Base-by-base conservation (phyloP, 1,284 basidiomycete species). In the Porodaedalea pini region DNA sequence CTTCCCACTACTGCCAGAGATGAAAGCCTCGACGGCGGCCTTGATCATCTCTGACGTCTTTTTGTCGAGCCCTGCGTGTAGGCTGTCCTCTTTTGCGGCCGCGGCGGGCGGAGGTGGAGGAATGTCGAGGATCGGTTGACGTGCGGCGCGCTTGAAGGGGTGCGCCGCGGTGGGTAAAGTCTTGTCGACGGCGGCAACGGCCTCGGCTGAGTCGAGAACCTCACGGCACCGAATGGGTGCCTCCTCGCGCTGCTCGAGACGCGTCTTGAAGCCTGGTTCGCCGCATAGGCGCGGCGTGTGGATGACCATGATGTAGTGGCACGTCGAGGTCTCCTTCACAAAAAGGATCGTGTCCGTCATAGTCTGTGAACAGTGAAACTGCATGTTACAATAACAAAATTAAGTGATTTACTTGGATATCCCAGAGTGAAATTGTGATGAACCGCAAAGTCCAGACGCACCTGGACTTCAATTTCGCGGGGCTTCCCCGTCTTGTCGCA, bases 311-410 rank as follows among this genome's bases (percentile, higher is more conserved):
- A 96, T 84, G 70, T 98, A 97, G 64, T 89, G 86, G 72, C 94
- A 92, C 29, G 87, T 94, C 67, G 88, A 88, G 19, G 92, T 82
- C 76, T 98, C 94, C 69, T 94, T 93, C 66, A 98, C 86, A 67
- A 94, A 88, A 54, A 92, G 82, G 66, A 97, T 92, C 13, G 81
- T 82, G 73, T 92, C 88, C 39, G 88, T 84, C 73, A 88, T 89
- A 55, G 88, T 89, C 88, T 92, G 92, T 60, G 90, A 92, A 74
- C 94, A 98, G 73, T 98, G 94, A 70, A 95, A 94, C 89, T 94
- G 69, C 31, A 40, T 23, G 6, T 25, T 31, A 47, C n/a, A 27
- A 48, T 39, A 52, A 34, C 23, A n/a, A 21, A 25, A 45, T 17
- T 15, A 51, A 34, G 40, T 29, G 19, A 17, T n/a, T 52, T 31